Evolutionary conservation across 2,329 filamentous ascomycete species (phyloP).

Genomic region (Aspergillus aculeatus): DNA sequence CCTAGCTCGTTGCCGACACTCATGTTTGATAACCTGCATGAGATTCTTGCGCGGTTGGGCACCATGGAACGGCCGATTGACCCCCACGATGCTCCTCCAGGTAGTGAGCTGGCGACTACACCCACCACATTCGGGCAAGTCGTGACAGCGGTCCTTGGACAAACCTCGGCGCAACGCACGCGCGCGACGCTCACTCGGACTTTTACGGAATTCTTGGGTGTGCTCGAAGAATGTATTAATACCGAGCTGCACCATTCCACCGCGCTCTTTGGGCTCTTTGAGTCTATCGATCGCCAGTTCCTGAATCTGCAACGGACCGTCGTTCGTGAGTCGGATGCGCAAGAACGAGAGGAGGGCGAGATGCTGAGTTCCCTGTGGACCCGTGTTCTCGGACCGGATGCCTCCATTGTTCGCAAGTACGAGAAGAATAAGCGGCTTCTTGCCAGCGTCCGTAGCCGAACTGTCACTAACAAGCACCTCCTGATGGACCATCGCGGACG

Average conservation of each 20-base stretch:
- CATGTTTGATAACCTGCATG: slow-evolving; percentile 83
- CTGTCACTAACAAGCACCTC: slow-evolving; percentile 81
- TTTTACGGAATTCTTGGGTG: slow-evolving; percentile 81
- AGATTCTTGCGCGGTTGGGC: slow-evolving; percentile 61
- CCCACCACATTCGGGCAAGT: slow-evolving; percentile 69
- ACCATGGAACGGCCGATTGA: slow-evolving; percentile 39
- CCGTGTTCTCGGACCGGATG: slow-evolving; percentile 73
- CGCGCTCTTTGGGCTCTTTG: slow-evolving; percentile 83
- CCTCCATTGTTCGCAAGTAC: slow-evolving; percentile 77
- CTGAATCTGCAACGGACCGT: slow-evolving; percentile 82
- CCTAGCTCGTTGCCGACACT: slow-evolving; percentile 63
- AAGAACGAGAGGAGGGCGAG: slow-evolving; percentile 78
- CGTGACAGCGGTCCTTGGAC: slow-evolving; percentile 72
- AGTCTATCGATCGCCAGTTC: slow-evolving; percentile 86
- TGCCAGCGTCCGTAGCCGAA: slow-evolving; percentile 74
- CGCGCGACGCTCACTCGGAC: slow-evolving; percentile 78
- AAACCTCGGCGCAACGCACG: slow-evolving; percentile 76
- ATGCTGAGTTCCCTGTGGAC: slow-evolving; percentile 84
- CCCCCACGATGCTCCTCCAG: slow-evolving; percentile 26
- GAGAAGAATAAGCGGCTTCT: slow-evolving; percentile 84
- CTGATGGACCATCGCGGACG: slow-evolving; percentile 84
- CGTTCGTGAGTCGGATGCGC: slow-evolving; percentile 75
- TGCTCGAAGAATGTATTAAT: slow-evolving; percentile 85
- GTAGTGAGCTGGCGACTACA: slow-evolving; percentile 29
- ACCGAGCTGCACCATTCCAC: slow-evolving; percentile 79